phyloP scores from a whole-genome alignment of 345 rosid species.

The Salix brachista region DNA sequence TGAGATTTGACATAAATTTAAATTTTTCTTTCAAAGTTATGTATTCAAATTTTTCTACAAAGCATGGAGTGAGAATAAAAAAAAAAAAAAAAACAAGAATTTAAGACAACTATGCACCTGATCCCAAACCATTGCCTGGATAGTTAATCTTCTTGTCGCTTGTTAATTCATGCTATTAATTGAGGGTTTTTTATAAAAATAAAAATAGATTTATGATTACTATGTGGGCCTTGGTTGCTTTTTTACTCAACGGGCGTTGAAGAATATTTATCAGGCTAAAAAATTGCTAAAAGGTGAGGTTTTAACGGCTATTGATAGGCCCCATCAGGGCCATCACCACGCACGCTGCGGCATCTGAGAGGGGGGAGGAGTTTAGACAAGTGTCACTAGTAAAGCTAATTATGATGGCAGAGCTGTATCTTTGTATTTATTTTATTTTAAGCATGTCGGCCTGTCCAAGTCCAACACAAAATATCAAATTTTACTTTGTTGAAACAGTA shows the following conservation, averaged over 20 bases:
- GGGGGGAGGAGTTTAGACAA: neutral
- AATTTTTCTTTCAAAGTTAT: neutral
- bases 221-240: neutral
- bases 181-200: neutral
- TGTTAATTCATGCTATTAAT: neutral
- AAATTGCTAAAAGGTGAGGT: slow-evolving; percentile 1
- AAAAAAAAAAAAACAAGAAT: neutral
- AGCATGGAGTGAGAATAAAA: neutral
- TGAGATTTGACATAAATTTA: neutral
- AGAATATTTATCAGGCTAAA: neutral
- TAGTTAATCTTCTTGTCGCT: neutral
- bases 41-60: neutral
- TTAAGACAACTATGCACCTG: neutral
- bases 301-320: slow-evolving; percentile 11
- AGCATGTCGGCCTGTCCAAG: neutral
- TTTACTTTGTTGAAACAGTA: neutral
- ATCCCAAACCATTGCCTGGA: slow-evolving; percentile 7
- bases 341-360: neutral
- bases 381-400: too few species aligned
- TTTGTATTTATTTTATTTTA: neutral
- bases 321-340: neutral
- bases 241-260: neutral
- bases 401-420: too few species aligned
- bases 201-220: neutral
- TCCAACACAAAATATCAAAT: neutral